phyloP scores from a whole-genome alignment of 2,329 filamentous ascomycete genomes.

The Laburnicola sp. region DNA sequence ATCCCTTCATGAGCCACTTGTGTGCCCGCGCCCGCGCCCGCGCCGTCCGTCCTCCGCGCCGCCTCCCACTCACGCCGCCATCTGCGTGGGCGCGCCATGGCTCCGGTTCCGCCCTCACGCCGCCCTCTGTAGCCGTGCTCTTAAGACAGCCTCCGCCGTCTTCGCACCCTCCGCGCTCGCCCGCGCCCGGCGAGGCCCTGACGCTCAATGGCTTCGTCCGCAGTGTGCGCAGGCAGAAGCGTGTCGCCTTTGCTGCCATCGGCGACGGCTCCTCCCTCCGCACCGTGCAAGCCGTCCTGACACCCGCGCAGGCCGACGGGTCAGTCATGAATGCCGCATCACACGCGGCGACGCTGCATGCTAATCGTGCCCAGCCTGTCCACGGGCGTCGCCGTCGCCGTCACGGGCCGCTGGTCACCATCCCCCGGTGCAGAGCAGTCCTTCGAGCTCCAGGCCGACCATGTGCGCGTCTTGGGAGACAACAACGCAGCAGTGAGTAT shows the following conservation, averaged over 20 bases:
- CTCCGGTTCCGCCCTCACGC: slow-evolving; percentile 34
- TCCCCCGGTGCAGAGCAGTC: slow-evolving; percentile 70
- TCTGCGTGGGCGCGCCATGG: slow-evolving; percentile 20
- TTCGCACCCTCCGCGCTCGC: slow-evolving; percentile 52
- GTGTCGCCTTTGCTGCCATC: slow-evolving; percentile 78
- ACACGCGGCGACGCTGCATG: slow-evolving; percentile 1
- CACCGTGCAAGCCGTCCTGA: slow-evolving; percentile 78
- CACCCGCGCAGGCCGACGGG: slow-evolving; percentile 71
- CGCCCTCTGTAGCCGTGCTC: slow-evolving; percentile 50
- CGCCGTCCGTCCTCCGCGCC: slow-evolving; percentile 26
- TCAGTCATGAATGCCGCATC: slow-evolving; percentile 51
- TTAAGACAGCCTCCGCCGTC: slow-evolving; percentile 56
- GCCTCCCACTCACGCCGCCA: slow-evolving; percentile 19
- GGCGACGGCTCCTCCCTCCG: slow-evolving; percentile 83
- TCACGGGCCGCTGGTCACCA: slow-evolving; percentile 75
- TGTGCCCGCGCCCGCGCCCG: slow-evolving; percentile 26
- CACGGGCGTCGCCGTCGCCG: slow-evolving; percentile 76
- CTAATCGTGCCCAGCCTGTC: slow-evolving; percentile 62
- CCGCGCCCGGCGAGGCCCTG: slow-evolving; percentile 30
- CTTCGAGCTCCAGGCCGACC: slow-evolving; percentile 77
- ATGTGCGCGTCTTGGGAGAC: slow-evolving; percentile 71
- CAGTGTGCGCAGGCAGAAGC: slow-evolving; percentile 84
- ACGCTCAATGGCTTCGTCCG: slow-evolving; percentile 76
- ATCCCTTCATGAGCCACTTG: slow-evolving; percentile 37
- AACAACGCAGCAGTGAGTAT: slow-evolving; percentile 75